Percentiles rank a stretch among this genome's conserved stretches.
These are phyloP conservation scores for Geotrichum cucujoidarum DNA, from an alignment of 1,139 yeast species.

Conservation along the genomic window DNA sequence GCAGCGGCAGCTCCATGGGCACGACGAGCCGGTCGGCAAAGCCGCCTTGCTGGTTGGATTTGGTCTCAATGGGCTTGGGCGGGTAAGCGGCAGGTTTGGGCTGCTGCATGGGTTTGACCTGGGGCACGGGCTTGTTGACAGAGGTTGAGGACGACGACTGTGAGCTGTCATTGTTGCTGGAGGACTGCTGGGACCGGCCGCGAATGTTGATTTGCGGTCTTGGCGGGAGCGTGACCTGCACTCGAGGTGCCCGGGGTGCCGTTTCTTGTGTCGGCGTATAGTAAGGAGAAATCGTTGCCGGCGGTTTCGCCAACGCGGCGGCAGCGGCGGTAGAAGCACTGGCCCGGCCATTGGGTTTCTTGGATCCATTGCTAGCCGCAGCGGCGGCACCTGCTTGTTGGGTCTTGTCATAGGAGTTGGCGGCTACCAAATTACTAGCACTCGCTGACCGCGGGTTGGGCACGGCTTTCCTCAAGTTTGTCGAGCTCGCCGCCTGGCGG, in stretches of 20 bases:
- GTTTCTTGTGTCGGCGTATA: constrained; percentile 11
- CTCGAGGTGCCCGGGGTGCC: neutral
- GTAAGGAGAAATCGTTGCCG: constrained; percentile 16
- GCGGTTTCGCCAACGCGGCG: constrained; percentile 30
- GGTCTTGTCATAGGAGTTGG: neutral
- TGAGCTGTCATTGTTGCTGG: neutral
- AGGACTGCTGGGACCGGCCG: neutral
- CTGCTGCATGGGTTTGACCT: neutral
- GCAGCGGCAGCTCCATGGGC: constrained; percentile 48
- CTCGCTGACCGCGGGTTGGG: constrained; percentile 13
- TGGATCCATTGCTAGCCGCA: constrained; percentile 22
- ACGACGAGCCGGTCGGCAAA: constrained; percentile 32
- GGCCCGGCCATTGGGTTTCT: neutral
- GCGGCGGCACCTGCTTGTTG: neutral
- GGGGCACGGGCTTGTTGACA: neutral
- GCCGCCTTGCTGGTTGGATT: constrained; percentile 26
- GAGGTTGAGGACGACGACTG: neutral
- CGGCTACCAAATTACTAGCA: constrained; percentile 6
- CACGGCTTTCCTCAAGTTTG: constrained; percentile 16
- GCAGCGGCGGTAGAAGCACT: constrained; percentile 33
- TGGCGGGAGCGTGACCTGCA: constrained; percentile 8
- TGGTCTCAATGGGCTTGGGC: constrained; percentile 23
- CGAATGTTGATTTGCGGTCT: constrained; percentile 5
- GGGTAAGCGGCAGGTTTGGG: neutral
- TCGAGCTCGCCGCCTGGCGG: constrained; percentile 1